Conservation (phyloP, 2,329 filamentous ascomycete species). For the Teratosphaeria destructans region DNA sequence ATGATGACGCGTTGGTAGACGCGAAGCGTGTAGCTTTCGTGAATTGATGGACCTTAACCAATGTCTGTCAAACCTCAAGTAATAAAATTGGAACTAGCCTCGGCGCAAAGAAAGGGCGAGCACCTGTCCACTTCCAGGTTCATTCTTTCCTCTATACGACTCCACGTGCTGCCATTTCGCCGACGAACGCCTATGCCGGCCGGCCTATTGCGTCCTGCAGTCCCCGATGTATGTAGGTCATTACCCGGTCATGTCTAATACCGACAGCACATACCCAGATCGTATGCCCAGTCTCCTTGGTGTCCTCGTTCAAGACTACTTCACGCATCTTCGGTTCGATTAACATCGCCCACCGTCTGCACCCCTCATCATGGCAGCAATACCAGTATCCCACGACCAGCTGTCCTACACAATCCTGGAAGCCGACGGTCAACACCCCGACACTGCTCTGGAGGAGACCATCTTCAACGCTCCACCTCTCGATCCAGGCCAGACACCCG, state of each 20-base stretch:
- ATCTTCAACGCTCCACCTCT: slow-evolving; percentile 17
- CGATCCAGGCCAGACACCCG: slow-evolving; percentile 9
- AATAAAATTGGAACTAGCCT: background rate
- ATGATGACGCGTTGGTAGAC: background rate
- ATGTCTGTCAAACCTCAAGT: background rate
- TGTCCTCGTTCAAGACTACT: background rate
- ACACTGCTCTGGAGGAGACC: slow-evolving; percentile 16
- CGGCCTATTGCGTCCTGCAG: background rate
- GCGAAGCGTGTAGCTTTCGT: background rate
- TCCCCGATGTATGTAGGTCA: background rate
- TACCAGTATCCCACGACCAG: background rate
- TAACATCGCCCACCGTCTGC: background rate
- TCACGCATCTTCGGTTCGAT: background rate
- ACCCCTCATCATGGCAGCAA: background rate
- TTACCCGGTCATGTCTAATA: too few species aligned
- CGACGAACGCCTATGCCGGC: background rate
- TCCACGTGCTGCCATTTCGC: background rate
- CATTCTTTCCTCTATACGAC: too few species aligned
- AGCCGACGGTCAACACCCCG: slow-evolving; percentile 20
- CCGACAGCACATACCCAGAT: too few species aligned
- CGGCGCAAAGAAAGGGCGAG: background rate
- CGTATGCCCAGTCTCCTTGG: background rate
- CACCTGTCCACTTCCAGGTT: background rate
- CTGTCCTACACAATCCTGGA: slow-evolving; percentile 21
- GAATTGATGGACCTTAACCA: background rate